Conservation (phyloP, 2,329 filamentous ascomycete species). For the Cladosporium oxysporum region DNA sequence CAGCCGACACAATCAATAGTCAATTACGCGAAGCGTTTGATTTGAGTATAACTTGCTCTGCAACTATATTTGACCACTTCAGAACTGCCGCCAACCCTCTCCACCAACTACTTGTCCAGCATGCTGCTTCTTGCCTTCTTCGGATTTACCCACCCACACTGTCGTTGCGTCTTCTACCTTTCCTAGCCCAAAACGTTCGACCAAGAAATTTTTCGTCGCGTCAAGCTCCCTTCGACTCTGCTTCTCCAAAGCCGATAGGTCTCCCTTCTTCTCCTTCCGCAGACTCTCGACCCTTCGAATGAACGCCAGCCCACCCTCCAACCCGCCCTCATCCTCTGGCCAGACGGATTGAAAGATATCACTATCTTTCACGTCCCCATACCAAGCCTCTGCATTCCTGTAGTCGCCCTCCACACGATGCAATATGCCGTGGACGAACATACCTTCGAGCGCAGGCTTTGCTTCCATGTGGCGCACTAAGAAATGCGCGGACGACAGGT, state of each 20-base stretch:
- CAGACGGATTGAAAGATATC: slow-evolving; percentile 41
- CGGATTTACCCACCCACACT: slow-evolving; percentile 46
- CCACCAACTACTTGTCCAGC: slow-evolving; percentile 48
- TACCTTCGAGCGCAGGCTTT: slow-evolving; percentile 51
- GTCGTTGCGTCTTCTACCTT: slow-evolving; percentile 46
- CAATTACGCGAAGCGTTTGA: background rate
- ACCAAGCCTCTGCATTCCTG: slow-evolving; percentile 52
- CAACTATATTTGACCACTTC: slow-evolving; percentile 20
- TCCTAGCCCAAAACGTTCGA: slow-evolving; percentile 47
- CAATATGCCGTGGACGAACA: slow-evolving; percentile 55
- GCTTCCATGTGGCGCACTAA: slow-evolving; percentile 55
- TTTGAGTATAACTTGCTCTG: background rate
- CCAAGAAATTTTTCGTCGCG: slow-evolving; percentile 47
- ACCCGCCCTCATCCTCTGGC: slow-evolving; percentile 32
- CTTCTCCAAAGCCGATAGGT: slow-evolving; percentile 37
- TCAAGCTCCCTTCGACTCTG: slow-evolving; percentile 44
- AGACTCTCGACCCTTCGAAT: slow-evolving; percentile 43
- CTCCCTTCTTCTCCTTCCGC: slow-evolving; percentile 34
- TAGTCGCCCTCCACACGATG: slow-evolving; percentile 55
- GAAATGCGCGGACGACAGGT: slow-evolving; percentile 55
- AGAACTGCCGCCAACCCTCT: slow-evolving; percentile 50
- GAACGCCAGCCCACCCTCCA: slow-evolving; percentile 33
- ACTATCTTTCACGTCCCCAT: slow-evolving; percentile 44
- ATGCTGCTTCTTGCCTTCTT: slow-evolving; percentile 45
- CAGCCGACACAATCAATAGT: background rate